Percentiles rank a stretch among this genome's conserved stretches.
phyloP scores from a whole-genome alignment of 768 basidiomycete genomes.

The Leccinum ochraceum region DNA sequence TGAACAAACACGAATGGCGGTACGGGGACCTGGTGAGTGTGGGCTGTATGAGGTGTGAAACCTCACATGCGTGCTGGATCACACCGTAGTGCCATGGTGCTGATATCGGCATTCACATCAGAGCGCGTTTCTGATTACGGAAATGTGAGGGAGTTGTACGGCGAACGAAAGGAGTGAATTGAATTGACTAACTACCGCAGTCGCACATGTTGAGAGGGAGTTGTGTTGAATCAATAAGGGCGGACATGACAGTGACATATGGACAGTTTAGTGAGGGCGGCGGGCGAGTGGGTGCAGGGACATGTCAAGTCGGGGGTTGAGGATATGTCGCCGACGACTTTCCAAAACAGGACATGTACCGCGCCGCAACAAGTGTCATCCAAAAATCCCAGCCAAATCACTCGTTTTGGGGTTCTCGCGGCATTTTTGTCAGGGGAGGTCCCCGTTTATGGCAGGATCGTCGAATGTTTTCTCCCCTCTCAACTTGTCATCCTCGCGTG shows the following conservation, averaged over 20 bases:
- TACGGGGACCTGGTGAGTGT: slow-evolving; percentile 37
- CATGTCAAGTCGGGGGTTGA: slow-evolving; percentile 21
- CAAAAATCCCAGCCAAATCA: slow-evolving; percentile 22
- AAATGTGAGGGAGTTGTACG: slow-evolving; percentile 31
- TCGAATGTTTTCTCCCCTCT: slow-evolving; percentile 13
- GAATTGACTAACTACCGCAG: slow-evolving; percentile 23
- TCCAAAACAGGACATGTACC: slow-evolving; percentile 21
- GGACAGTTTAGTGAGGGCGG: slow-evolving; percentile 24
- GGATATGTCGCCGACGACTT: slow-evolving; percentile 31
- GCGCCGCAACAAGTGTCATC: slow-evolving; percentile 26
- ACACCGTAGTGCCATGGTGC: slow-evolving; percentile 28
- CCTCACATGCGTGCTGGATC: slow-evolving; percentile 32
- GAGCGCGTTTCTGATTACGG: slow-evolving; percentile 36
- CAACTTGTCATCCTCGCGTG: neutral
- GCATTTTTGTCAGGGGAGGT: slow-evolving; percentile 23
- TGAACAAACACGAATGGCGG: slow-evolving; percentile 34
- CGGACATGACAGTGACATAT: slow-evolving; percentile 32
- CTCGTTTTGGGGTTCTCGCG: slow-evolving; percentile 28
- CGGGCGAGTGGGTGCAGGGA: slow-evolving; percentile 16
- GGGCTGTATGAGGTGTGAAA: slow-evolving; percentile 36
- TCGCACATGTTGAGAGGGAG: slow-evolving; percentile 14
- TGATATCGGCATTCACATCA: slow-evolving; percentile 37
- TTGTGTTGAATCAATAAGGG: slow-evolving; percentile 14
- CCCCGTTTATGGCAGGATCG: slow-evolving; percentile 30
- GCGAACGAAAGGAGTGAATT: slow-evolving; percentile 18